Evolutionary conservation across 345 rosid species (phyloP).

Genomic region (Acer saccharum): DNA sequence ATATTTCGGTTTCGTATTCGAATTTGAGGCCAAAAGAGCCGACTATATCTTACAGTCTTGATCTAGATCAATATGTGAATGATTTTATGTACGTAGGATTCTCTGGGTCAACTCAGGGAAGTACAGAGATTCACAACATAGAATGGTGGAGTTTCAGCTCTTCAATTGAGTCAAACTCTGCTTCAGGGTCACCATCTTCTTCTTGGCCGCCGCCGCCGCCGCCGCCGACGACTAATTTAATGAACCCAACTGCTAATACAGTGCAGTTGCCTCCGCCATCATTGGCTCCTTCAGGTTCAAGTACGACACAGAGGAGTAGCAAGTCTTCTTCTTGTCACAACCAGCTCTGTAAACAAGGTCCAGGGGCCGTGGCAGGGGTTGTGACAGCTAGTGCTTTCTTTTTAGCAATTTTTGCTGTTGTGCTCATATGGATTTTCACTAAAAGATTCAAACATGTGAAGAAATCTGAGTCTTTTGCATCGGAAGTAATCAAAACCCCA

Average conservation of each 20-base stretch:
- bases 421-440: conserved; percentile 70
- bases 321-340: conserved; percentile 68
- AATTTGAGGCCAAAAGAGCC: conserved; percentile 82
- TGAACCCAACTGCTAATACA: conserved; percentile 73
- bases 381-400: conserved; percentile 91
- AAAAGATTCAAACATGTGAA: conserved; percentile 52
- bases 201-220: conserved; percentile 65
- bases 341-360: conserved; percentile 78
- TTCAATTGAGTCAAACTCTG: conserved; percentile 50
- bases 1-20: conserved; percentile 75
- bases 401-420: conserved; percentile 76
- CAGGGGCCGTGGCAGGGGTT: conserved; percentile 97
- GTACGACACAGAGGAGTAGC: conserved; percentile 39
- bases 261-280: conserved; percentile 66
- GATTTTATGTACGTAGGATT: conserved; percentile 97
- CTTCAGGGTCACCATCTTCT: conserved; percentile 25
- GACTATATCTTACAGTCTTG: conserved; percentile 53
- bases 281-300: conserved; percentile 46
- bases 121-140: conserved; percentile 91
- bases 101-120: conserved; percentile 97
- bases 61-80: conserved; percentile 74
- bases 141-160: conserved; percentile 98
- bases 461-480: conserved; percentile 64
- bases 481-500: conserved; percentile 83
- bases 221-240: conserved; percentile 61